Conservation (phyloP, 768 basidiomycete species). For the Hortiboletus flavorubellus region DNA sequence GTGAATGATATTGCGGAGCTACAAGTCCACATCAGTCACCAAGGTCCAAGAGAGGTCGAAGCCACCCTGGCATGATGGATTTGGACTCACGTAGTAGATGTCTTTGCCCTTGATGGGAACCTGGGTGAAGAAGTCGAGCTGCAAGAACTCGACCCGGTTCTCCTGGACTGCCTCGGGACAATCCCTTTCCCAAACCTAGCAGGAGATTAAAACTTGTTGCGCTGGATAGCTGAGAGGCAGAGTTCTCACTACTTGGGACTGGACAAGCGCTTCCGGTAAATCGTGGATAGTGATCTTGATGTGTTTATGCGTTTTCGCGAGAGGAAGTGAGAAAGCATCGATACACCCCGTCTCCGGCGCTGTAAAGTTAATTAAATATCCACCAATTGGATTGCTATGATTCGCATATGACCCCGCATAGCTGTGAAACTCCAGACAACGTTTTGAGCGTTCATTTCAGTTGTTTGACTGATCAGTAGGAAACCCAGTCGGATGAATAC, state of each 20-base stretch:
- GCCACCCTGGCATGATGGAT: neutral
- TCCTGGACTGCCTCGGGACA: slow-evolving; percentile 24
- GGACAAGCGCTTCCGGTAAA: slow-evolving; percentile 22
- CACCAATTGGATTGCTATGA: too few species aligned
- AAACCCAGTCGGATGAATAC: too few species aligned
- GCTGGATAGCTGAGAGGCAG: neutral
- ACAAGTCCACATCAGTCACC: neutral
- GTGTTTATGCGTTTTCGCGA: slow-evolving; percentile 27
- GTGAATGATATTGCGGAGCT: slow-evolving; percentile 28
- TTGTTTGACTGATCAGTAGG: too few species aligned
- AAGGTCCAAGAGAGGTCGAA: neutral
- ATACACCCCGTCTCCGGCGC: slow-evolving; percentile 9
- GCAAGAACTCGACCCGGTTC: slow-evolving; percentile 27
- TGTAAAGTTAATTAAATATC: too few species aligned
- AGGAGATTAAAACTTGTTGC: neutral
- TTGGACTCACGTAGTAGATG: slow-evolving; percentile 32
- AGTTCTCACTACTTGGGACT: slow-evolving; percentile 16
- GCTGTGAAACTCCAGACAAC: too few species aligned
- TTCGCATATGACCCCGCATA: too few species aligned
- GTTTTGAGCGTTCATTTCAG: too few species aligned
- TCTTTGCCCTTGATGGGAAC: slow-evolving; percentile 25
- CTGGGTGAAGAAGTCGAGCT: slow-evolving; percentile 31
- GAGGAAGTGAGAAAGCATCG: slow-evolving; percentile 30
- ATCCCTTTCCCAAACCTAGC: slow-evolving; percentile 23
- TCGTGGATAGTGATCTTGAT: slow-evolving; percentile 35